Conservation (phyloP, 2,329 filamentous ascomycete species). For the Nothomitra cinnamomea region DNA sequence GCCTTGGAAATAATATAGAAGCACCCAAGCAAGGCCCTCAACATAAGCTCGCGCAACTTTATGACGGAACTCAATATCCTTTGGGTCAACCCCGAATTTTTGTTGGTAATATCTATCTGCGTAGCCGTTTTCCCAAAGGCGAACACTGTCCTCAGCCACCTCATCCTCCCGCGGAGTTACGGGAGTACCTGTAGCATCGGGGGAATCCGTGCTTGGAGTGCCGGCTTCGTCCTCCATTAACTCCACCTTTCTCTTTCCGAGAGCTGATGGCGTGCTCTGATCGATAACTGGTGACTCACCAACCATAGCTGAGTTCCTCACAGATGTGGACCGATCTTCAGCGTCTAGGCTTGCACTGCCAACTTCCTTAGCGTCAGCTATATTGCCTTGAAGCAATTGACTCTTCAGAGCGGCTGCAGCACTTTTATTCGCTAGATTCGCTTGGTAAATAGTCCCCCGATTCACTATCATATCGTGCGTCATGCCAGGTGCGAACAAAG, state of each 20-base stretch:
- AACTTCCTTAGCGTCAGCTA: slow-evolving; percentile 12
- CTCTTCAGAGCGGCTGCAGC: slow-evolving; percentile 79
- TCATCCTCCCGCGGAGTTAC: slow-evolving; percentile 38
- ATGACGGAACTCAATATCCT: slow-evolving; percentile 72
- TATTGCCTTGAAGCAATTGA: slow-evolving; percentile 41
- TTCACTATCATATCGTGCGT: slow-evolving; percentile 85
- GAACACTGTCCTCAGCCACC: slow-evolving; percentile 60
- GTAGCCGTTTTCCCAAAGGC: slow-evolving; percentile 91
- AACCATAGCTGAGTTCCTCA: slow-evolving; percentile 6
- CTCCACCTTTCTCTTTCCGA: slow-evolving; percentile 64
- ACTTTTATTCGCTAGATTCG: slow-evolving; percentile 80
- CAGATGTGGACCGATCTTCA: slow-evolving; percentile 11
- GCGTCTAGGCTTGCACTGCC: slow-evolving; percentile 13
- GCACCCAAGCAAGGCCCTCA: slow-evolving; percentile 86
- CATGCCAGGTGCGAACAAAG: slow-evolving; percentile 44
- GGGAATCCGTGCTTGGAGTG: slow-evolving; percentile 42
- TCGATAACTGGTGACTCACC: not conserved
- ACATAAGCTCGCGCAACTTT: slow-evolving; percentile 84
- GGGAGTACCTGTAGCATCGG: slow-evolving; percentile 27
- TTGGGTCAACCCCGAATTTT: slow-evolving; percentile 74
- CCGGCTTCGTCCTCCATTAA: slow-evolving; percentile 41
- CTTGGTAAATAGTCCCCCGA: slow-evolving; percentile 44
- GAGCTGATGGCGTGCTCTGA: slow-evolving; percentile 30
- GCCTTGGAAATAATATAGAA: slow-evolving; percentile 94
- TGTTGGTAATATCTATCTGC: slow-evolving; percentile 92